These are phyloP conservation scores for Fermentozyma sake DNA, from an alignment of 1,139 yeast species.

Conservation along the genomic window DNA sequence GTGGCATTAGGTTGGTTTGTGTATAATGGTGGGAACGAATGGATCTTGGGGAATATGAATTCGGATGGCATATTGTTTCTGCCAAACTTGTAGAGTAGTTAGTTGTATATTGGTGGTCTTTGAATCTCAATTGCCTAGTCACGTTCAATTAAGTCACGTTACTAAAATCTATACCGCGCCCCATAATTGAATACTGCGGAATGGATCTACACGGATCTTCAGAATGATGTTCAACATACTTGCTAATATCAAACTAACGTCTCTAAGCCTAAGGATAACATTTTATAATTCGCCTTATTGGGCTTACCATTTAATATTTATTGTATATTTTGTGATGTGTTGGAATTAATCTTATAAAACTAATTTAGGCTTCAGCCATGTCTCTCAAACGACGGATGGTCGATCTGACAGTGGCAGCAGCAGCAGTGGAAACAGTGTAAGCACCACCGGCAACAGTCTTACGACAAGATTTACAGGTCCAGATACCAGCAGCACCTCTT, in stretches of 20 bases:
- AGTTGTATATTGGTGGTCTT: no score
- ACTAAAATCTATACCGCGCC: no score
- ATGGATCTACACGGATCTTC: no score
- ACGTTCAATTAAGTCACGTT: no score
- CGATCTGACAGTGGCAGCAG: constrained; percentile 99
- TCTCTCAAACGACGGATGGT: constrained; percentile 99
- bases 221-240: no score
- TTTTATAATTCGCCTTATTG: no score
- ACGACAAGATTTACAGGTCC: constrained; percentile 92
- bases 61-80: constrained; percentile 7
- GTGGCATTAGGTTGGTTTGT: constrained; percentile 85
- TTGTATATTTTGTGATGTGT: constrained; percentile 2
- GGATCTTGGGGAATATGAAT: constrained; percentile 62
- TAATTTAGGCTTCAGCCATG: constrained; percentile 90
- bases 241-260: no score
- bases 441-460: constrained; percentile 99
- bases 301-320: constrained; percentile 1
- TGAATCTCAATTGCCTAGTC: no score
- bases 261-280: no score
- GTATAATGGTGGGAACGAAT: constrained; percentile 87
- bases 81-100: no score
- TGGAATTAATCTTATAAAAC: constrained; percentile 10
- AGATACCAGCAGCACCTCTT: constrained; percentile 99
- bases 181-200: no score
- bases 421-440: constrained; percentile 98